A percentile compares a stretch with the other conserved stretches of the same genome.
phyloP scores from a whole-genome alignment of 345 rosid genomes.

The Psidium guajava region DNA sequence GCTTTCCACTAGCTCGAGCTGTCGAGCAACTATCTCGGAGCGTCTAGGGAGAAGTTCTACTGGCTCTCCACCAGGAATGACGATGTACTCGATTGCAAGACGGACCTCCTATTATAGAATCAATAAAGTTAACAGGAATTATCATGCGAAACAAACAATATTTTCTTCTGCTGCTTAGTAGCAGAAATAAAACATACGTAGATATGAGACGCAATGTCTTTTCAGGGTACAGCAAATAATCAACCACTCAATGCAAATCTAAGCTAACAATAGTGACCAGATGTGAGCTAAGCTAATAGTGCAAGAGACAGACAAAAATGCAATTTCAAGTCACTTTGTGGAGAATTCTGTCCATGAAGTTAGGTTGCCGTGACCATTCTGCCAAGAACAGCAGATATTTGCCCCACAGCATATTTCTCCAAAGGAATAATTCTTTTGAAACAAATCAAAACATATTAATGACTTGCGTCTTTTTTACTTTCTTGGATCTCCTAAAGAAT shows the following conservation, averaged over 20 bases:
- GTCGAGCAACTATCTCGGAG: conserved; percentile 73
- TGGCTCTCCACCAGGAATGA: conserved; percentile 90
- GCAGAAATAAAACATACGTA: neutral
- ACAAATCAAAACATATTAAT: neutral
- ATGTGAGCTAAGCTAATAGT: neutral
- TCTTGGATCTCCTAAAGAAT: neutral
- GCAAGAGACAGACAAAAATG: neutral
- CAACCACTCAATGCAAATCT: neutral
- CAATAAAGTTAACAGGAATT: neutral
- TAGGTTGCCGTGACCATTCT: neutral
- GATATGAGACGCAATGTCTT: neutral
- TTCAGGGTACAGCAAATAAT: neutral
- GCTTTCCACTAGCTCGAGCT: conserved; percentile 86
- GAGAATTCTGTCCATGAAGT: neutral
- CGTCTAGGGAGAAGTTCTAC: conserved; percentile 94
- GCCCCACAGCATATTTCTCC: neutral
- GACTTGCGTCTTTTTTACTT: neutral
- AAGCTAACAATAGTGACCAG: neutral
- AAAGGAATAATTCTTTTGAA: neutral
- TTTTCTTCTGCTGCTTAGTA: neutral
- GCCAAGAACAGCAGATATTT: neutral
- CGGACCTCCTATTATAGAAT: conserved; percentile 56
- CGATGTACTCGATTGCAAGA: conserved; percentile 85
- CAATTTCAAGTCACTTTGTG: neutral
- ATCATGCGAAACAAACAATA: neutral